These are phyloP conservation scores for Xylariaceae sp. DNA, from an alignment of 2,329 filamentous ascomycete species.

Conservation along the genomic window DNA sequence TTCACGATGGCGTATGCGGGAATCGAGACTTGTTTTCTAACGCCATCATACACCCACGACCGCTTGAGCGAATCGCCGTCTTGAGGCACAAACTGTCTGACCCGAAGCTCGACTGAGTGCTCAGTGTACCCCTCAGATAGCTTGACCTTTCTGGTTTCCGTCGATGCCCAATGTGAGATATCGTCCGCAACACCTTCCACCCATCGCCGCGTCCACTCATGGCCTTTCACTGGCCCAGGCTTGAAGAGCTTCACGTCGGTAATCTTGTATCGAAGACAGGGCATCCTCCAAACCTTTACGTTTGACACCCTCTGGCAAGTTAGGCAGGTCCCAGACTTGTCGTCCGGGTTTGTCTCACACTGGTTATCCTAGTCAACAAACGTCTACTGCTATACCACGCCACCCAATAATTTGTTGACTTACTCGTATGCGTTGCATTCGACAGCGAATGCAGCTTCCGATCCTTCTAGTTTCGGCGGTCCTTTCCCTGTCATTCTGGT, in stretches of 20 bases:
- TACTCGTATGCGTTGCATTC: conserved; percentile 68
- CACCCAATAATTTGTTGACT: conserved; percentile 39
- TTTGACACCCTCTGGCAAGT: conserved; percentile 60
- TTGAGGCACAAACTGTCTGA: conserved; percentile 62
- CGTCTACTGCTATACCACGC: not conserved
- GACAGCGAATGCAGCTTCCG: conserved; percentile 65
- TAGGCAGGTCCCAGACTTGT: conserved; percentile 57
- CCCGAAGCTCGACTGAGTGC: conserved; percentile 55
- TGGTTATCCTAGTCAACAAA: conserved; percentile 40
- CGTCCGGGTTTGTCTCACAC: conserved; percentile 59
- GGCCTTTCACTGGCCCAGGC: conserved; percentile 62
- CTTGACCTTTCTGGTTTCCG: conserved; percentile 56
- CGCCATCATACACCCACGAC: conserved; percentile 58
- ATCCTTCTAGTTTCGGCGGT: conserved; percentile 65
- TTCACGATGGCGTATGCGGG: conserved; percentile 65
- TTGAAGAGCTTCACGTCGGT: conserved; percentile 65
- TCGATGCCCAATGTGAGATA: conserved; percentile 62
- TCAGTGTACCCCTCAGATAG: conserved; percentile 62
- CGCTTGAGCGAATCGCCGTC: conserved; percentile 61
- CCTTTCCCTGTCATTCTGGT: conserved; percentile 56
- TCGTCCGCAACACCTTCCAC: conserved; percentile 61
- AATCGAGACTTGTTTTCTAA: conserved; percentile 55
- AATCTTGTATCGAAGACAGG: conserved; percentile 67
- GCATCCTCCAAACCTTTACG: conserved; percentile 59
- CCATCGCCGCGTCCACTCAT: conserved; percentile 67